Base-by-base conservation (phyloP, 495 filamentous ascomycete genomes). In the Penicillium samsonianum region DNA sequence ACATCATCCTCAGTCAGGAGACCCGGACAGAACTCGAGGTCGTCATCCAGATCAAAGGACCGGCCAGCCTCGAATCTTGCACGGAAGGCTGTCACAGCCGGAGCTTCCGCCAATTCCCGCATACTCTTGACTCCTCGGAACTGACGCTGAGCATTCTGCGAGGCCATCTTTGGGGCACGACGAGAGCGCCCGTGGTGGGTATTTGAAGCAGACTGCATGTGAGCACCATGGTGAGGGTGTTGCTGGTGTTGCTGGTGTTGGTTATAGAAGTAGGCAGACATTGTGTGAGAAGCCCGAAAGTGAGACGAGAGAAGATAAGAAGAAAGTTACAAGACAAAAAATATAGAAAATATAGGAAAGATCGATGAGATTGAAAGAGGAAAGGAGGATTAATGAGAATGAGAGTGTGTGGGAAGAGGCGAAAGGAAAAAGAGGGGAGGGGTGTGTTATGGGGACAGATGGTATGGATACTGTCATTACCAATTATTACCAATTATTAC, bases 11-110 rank as follows among this genome's bases (percentile, higher is more conserved):
- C 92, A 23, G 92, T 96, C 78, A 97, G 80, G 61, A 98, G 82
- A 63, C 87, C 85, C 4, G 94, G 94, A 70, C 94, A 97, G 75
- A 98, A 98, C 71, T 96, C 88, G 76, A 97, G 79, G 71, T 98
- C 94, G 69, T 98, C 94, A 64, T 97, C 93, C 63, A 99, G 79
- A 63, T 99, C 94, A 69, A 99, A 99, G 22, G 92, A 96, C 53
- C 91, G 87, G 43, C 88, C 90, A 62, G 92, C 90, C 72, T 98
- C 92, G 69, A 95, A 96, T 67, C 89, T 84, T 40, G 84, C 82
- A 56, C 92, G 88, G 75, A 91, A 96, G 58, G 86, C 84, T 45
- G 81, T 81, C 44, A 92, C 80, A 33, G 86, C 81, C 37, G 86
- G 84, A 45, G 86, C 80, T 67, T 96, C 92, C 64, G 87, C 89